Conservation (phyloP, 73 alveolate genomes). For the Durusdinium trenchii region DNA sequence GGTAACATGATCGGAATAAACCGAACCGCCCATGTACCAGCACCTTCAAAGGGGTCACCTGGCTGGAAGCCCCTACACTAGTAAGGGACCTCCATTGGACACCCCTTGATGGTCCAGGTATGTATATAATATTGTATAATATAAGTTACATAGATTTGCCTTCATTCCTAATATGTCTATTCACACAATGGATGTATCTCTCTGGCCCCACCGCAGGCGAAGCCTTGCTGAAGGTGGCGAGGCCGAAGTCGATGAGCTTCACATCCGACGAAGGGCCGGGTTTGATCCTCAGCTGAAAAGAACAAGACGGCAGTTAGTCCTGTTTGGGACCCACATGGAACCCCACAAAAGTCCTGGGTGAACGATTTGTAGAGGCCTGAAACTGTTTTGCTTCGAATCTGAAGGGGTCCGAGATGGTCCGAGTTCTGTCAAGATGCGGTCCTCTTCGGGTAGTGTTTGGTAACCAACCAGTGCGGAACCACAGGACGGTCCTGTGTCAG, state of each 20-base stretch:
- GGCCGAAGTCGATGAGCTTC: slow-evolving; percentile 90
- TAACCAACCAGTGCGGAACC: too few species aligned
- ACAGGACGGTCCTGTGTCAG: too few species aligned
- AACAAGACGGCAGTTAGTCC: neutral
- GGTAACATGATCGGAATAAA: too few species aligned
- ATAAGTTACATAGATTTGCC: neutral
- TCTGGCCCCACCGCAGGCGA: neutral
- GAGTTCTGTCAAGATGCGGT: too few species aligned
- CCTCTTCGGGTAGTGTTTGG: too few species aligned
- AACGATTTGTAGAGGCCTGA: too few species aligned
- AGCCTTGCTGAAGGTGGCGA: slow-evolving; percentile 90
- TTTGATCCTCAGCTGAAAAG: slow-evolving; percentile 83
- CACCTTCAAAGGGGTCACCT: too few species aligned
- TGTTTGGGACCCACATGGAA: neutral
- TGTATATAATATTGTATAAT: neutral
- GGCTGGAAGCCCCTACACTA: neutral
- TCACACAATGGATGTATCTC: neutral
- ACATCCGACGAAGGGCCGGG: slow-evolving; percentile 72
- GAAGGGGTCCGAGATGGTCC: too few species aligned
- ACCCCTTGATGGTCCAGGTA: neutral
- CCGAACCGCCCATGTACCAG: too few species aligned
- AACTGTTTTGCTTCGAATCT: too few species aligned
- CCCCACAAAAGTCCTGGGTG: too few species aligned
- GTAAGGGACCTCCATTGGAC: neutral
- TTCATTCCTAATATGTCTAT: neutral